A percentile compares a stretch with the other conserved stretches of the same genome.
These are phyloP conservation scores for Gossypium raimondii DNA, from an alignment of 345 rosid genomes.

Conservation along the genomic window DNA sequence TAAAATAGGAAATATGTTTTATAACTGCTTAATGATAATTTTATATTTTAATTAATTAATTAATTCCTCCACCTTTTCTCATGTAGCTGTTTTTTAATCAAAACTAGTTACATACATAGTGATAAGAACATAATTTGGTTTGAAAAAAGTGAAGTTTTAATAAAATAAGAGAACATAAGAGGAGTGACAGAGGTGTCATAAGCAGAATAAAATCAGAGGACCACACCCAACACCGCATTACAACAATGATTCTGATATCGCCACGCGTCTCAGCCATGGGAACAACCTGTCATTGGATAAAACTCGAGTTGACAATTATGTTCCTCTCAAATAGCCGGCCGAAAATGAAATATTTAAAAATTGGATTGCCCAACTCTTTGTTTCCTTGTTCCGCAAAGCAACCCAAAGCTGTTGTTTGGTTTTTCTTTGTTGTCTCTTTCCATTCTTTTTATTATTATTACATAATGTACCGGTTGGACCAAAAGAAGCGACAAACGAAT, in stretches of 20 bases:
- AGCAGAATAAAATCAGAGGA: constrained; percentile 20
- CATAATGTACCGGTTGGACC: too few species aligned
- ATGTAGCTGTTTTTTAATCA: too few species aligned
- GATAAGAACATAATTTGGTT: too few species aligned
- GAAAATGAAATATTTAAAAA: not conserved
- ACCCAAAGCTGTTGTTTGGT: constrained; percentile 23
- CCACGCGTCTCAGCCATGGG: constrained; percentile 6
- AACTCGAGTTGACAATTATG: not conserved
- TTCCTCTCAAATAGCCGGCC: constrained; percentile 17
- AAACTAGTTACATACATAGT: too few species aligned
- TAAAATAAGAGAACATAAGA: too few species aligned
- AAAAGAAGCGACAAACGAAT: too few species aligned
- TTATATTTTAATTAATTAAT: too few species aligned
- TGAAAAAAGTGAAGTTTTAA: too few species aligned
- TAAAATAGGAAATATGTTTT: too few species aligned
- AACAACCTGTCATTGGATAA: constrained; percentile 26
- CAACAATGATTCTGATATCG: not conserved
- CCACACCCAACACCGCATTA: constrained; percentile 6
- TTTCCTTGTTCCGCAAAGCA: constrained; percentile 7
- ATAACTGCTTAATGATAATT: too few species aligned
- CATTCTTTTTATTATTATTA: not conserved
- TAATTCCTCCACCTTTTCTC: too few species aligned
- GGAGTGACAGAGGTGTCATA: constrained; percentile 19
- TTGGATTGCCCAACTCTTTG: not conserved
- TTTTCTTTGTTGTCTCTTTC: constrained; percentile 24